These are phyloP conservation scores for Magnusiomyces suaveolens DNA, from an alignment of 1,139 yeast genomes.

Conservation along the genomic window DNA sequence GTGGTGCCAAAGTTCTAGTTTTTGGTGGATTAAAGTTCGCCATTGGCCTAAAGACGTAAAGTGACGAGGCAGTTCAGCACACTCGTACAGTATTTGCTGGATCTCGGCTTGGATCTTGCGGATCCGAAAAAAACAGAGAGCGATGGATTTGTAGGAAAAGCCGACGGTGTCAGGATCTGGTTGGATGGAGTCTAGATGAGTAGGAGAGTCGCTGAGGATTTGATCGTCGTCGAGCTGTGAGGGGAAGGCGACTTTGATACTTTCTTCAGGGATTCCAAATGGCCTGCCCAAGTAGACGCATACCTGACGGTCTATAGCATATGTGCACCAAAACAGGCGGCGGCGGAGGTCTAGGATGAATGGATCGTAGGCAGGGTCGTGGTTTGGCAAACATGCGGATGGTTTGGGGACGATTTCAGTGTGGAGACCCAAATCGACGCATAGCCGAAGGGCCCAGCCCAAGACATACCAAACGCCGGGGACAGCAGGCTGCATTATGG, in stretches of 20 bases:
- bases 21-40: slow-evolving; percentile 43
- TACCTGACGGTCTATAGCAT: slow-evolving; percentile 69
- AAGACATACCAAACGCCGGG: slow-evolving; percentile 92
- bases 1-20: slow-evolving; percentile 54
- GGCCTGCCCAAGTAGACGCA: slow-evolving; percentile 68
- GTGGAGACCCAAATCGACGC: slow-evolving; percentile 78
- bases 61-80: slow-evolving; percentile 57
- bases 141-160: slow-evolving; percentile 55
- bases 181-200: slow-evolving; percentile 3
- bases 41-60: slow-evolving; percentile 49
- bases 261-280: slow-evolving; percentile 62
- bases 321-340: slow-evolving; percentile 82
- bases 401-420: slow-evolving; percentile 38
- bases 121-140: slow-evolving; percentile 56
- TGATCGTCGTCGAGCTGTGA: slow-evolving; percentile 63
- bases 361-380: slow-evolving; percentile 33
- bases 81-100: slow-evolving; percentile 63
- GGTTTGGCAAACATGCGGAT: slow-evolving; percentile 2
- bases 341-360: slow-evolving; percentile 61
- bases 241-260: slow-evolving; percentile 57
- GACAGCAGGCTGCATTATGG: slow-evolving; percentile 43
- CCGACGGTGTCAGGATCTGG: slow-evolving; percentile 21
- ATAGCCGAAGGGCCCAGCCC: slow-evolving; percentile 69
- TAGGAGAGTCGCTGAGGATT: slow-evolving; percentile 31
- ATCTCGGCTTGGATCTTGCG: slow-evolving; percentile 71